Conservation (phyloP, 1,284 basidiomycete genomes). For the Trichosporon asahii region DNA sequence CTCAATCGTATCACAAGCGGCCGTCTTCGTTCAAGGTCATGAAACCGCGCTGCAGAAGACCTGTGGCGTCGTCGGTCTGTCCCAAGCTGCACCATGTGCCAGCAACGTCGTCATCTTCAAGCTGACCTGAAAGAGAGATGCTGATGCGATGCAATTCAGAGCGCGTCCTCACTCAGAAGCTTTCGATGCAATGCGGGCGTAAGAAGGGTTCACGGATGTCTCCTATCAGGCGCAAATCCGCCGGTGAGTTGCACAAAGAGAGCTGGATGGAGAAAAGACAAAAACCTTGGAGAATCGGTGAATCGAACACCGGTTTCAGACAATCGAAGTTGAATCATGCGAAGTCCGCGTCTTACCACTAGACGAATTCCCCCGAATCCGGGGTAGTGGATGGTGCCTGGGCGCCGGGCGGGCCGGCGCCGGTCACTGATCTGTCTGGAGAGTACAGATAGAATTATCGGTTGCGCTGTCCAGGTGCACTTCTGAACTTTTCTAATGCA, state of each 20-base stretch:
- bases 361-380: constrained; percentile 4
- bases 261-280: not conserved
- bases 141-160: too few relatives aligned
- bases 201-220: too few relatives aligned
- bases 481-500: too few relatives aligned
- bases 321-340: not conserved
- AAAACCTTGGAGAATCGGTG: not conserved
- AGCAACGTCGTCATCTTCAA: too few relatives aligned
- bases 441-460: too few relatives aligned
- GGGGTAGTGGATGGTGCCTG: not conserved
- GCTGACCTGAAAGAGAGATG: too few relatives aligned
- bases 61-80: too few relatives aligned
- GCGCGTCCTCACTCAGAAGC: too few relatives aligned
- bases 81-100: not conserved
- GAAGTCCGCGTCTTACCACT: constrained; percentile 5
- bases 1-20: not conserved
- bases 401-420: not conserved
- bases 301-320: constrained; percentile 7
- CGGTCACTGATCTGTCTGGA: not conserved
- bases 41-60: not conserved
- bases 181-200: too few relatives aligned
- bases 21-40: not conserved
- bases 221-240: too few relatives aligned
- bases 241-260: not conserved
- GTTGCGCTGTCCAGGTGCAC: too few relatives aligned